phyloP scores from a whole-genome alignment of 495 filamentous ascomycete genomes.

The Podospora pseudocomata region DNA sequence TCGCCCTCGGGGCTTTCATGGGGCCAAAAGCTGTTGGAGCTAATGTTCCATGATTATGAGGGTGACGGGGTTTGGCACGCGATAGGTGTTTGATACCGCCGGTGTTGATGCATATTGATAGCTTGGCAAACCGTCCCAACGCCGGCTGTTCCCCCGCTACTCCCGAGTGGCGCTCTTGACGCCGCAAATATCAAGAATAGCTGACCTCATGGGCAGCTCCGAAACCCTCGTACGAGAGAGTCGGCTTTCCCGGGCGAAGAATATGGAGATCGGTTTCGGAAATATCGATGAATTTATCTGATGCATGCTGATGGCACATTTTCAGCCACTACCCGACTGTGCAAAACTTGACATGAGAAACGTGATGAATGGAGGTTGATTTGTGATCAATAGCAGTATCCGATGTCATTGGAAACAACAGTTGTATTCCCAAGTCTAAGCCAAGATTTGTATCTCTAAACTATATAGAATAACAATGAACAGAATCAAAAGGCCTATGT shows the following conservation, averaged over 20 bases:
- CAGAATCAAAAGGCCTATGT: background rate
- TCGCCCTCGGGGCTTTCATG: background rate
- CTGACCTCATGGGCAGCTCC: background rate
- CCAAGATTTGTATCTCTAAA: background rate
- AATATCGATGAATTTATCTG: background rate
- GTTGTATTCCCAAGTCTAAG: background rate
- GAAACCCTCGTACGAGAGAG: background rate
- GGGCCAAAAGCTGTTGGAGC: background rate
- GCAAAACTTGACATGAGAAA: background rate
- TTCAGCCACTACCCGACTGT: background rate
- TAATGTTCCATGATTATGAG: background rate
- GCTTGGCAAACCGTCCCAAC: conserved; percentile 1
- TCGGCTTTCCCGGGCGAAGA: background rate
- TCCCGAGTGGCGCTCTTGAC: background rate
- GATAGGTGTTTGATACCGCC: background rate
- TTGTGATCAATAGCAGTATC: background rate
- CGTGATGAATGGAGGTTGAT: background rate
- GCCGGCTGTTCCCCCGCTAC: background rate
- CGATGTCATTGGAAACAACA: background rate
- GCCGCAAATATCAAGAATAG: background rate
- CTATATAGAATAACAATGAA: background rate
- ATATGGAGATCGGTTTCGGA: background rate
- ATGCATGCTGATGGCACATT: background rate
- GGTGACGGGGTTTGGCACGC: background rate
- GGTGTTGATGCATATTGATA: background rate